Conservation (phyloP, 345 rosid genomes). For the Euphorbia lathyris region DNA sequence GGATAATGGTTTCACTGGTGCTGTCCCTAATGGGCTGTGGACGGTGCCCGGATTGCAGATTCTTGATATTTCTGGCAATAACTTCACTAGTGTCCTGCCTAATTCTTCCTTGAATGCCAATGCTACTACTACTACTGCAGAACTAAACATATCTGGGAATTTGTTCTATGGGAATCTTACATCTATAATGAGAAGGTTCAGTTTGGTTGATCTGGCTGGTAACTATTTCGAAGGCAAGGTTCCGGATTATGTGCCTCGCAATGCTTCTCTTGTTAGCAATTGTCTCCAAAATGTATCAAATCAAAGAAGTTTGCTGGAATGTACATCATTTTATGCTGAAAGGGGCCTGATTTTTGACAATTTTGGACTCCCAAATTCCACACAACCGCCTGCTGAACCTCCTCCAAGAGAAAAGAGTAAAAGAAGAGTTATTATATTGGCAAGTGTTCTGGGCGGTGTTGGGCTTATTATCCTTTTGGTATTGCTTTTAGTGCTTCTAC, state of each 20-base stretch:
- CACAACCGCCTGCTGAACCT: constrained; percentile 31
- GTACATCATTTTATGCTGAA: constrained; percentile 60
- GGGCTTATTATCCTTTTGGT: constrained; percentile 46
- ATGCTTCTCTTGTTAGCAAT: constrained; percentile 57
- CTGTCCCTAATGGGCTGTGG: constrained; percentile 53
- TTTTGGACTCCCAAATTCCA: constrained; percentile 68
- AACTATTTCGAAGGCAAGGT: constrained; percentile 81
- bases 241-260: constrained; percentile 49
- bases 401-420: constrained; percentile 38
- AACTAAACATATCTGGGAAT: constrained; percentile 67
- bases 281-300: constrained; percentile 59
- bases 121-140: constrained; percentile 31
- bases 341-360: constrained; percentile 68
- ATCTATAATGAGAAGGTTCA: constrained; percentile 46
- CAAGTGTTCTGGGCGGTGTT: constrained; percentile 62
- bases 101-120: constrained; percentile 35
- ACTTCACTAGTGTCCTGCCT: constrained; percentile 67
- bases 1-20: constrained; percentile 52
- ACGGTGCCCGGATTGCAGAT: constrained; percentile 49
- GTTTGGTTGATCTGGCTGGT: constrained; percentile 49
- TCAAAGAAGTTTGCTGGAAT: constrained; percentile 56
- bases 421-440: constrained; percentile 46
- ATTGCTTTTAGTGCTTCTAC: constrained; percentile 40
- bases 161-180: constrained; percentile 67
- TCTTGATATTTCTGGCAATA: constrained; percentile 73